Base-by-base conservation (phyloP, 225 moss, liverwort and hornwort species). In the Neckera pumila region DNA sequence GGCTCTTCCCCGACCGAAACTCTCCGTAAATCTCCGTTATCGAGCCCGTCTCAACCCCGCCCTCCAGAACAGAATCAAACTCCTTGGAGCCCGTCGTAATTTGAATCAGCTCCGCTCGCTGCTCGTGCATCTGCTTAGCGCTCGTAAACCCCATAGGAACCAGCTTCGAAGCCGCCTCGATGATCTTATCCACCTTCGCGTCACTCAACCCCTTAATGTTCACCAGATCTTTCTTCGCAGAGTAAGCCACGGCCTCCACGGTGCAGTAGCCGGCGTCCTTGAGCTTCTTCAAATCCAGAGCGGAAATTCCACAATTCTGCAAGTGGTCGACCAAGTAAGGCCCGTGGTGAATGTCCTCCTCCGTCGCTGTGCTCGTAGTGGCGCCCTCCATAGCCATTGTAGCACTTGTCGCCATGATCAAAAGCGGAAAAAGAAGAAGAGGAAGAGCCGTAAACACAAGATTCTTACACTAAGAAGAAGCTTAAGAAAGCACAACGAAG, bases 141-240 rank as follows among this genome's bases (percentile, higher is more conserved):
- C 97, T 96, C 4, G 98, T 99, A 51, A 97, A 99, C 36, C 98
- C 98, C 97, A 96, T 99, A 0, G 98, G 98, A 42, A 99, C 96
- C 14, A 99, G 90, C 92, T 96, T 99, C 20, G 90, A 84, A 45
- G 98, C 98, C 63, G 98, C 97, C 84, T 99, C 97, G 12, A 94
- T 89, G 49, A 99, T 95, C 91, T 97, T 96, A 66, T 99, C 98
- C 74, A 96, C 98, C 93, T 97, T 99, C 0, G 94, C 95, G 34
- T 99, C 98, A 65, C 96, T 99, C 67, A 99, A 86, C 36, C 98
- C 98, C 89, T 95, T 97, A n/a, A 99, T 96, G 62, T 92, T 95
- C 6, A 96, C 91, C 16, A 99, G 86, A 66, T 97, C 97, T 47
- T 96, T 95, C 89, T 97, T 99, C 22, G 97, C 90, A 5, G 95